phyloP scores from a whole-genome alignment of 2,329 filamentous ascomycete genomes.

The Fusarium oligoseptatum region DNA sequence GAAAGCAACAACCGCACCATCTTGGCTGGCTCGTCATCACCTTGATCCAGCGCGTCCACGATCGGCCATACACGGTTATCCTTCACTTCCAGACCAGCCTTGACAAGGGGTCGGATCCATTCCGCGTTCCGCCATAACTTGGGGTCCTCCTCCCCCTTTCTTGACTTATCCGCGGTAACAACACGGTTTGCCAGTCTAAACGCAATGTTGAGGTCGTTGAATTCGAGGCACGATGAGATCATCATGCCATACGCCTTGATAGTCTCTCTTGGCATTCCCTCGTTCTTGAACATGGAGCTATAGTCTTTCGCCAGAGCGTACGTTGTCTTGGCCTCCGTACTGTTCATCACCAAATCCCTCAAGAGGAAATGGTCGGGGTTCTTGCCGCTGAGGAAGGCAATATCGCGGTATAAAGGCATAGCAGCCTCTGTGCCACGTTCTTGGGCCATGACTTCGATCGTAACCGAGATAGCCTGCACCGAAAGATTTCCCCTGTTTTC shows the following conservation, averaged over 20 bases:
- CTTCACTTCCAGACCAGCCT: constrained; percentile 45
- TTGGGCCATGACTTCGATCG: constrained; percentile 52
- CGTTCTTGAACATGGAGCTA: constrained; percentile 32
- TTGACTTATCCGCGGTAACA: constrained; percentile 21
- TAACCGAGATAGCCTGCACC: constrained; percentile 51
- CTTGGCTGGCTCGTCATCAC: constrained; percentile 32
- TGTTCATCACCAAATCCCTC: constrained; percentile 49
- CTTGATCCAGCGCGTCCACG: constrained; percentile 46
- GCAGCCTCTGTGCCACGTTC: constrained; percentile 48
- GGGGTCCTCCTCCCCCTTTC: not conserved
- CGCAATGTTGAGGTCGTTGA: constrained; percentile 51
- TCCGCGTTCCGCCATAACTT: constrained; percentile 21
- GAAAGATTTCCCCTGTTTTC: constrained; percentile 52
- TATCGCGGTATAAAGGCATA: constrained; percentile 50
- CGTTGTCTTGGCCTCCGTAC: constrained; percentile 42
- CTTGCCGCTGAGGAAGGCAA: constrained; percentile 47
- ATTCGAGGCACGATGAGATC: constrained; percentile 47
- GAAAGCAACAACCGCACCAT: constrained; percentile 45
- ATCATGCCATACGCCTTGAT: constrained; percentile 43
- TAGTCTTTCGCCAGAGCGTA: constrained; percentile 50
- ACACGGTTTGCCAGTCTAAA: constrained; percentile 48
- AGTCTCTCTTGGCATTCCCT: constrained; percentile 23
- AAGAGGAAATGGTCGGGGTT: constrained; percentile 45
- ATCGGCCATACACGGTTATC: constrained; percentile 52
- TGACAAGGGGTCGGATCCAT: constrained; percentile 50